Evolutionary conservation across 1,139 yeast genomes (phyloP).

Genomic region (Scheffersomyces stambukii): DNA sequence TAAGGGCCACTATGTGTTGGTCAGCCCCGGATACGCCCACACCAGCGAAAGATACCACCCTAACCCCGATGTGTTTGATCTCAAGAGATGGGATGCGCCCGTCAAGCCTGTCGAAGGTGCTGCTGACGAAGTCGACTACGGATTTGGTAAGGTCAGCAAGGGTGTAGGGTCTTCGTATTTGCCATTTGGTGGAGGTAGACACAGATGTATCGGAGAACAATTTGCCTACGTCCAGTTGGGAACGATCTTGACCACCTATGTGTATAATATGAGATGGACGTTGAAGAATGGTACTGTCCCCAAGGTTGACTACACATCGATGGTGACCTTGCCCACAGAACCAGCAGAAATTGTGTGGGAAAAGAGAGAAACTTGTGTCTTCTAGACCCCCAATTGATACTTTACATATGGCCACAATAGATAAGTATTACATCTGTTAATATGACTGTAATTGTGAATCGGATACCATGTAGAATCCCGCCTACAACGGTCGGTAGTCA

Average conservation of each 20-base stretch:
- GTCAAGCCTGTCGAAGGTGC: too few species aligned
- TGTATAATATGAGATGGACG: slow-evolving; percentile 76
- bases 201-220: slow-evolving; percentile 98
- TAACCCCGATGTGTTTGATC: slow-evolving; percentile 63
- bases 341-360: slow-evolving; percentile 84
- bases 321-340: slow-evolving; percentile 84
- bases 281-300: slow-evolving; percentile 65
- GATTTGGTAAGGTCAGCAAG: slow-evolving; percentile 92
- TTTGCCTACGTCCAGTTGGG: slow-evolving; percentile 95
- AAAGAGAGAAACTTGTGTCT: slow-evolving; percentile 42
- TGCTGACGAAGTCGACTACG: slow-evolving; percentile 70
- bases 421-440: too few species aligned
- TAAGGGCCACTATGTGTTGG: slow-evolving; percentile 82
- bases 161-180: slow-evolving; percentile 94
- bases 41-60: slow-evolving; percentile 76
- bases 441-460: too few species aligned
- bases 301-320: slow-evolving; percentile 76
- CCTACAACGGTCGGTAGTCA: slow-evolving; percentile 1
- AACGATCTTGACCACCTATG: slow-evolving; percentile 69
- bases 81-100: slow-evolving; percentile 79
- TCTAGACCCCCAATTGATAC: slow-evolving; percentile 11
- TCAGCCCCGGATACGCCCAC: slow-evolving; percentile 91
- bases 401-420: too few species aligned
- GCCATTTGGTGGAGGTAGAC: slow-evolving; percentile 99
- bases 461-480: background rate